Percentiles rank a stretch among this genome's conserved stretches.
These are phyloP conservation scores for Corchorus olitorius DNA, from an alignment of 345 rosid species.

Conservation along the genomic window DNA sequence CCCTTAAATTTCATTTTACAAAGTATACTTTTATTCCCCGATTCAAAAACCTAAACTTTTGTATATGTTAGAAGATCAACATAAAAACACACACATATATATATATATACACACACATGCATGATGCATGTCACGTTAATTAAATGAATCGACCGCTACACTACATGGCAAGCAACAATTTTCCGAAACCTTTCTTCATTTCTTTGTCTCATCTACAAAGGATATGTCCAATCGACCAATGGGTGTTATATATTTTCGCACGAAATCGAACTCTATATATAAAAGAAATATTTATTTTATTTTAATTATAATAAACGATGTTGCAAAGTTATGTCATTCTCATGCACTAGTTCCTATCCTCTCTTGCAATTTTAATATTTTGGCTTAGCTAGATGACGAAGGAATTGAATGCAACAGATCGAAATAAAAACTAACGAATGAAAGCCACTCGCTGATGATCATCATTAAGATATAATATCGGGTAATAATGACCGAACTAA, in stretches of 20 bases:
- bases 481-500: neutral
- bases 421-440: neutral
- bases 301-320: neutral
- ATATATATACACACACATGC: too few relatives aligned
- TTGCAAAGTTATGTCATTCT: slow-evolving; percentile 1
- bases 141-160: neutral
- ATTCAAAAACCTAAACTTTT: neutral
- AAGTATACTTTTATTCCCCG: neutral
- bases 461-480: neutral
- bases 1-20: neutral
- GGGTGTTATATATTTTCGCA: neutral
- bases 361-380: neutral
- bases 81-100: neutral
- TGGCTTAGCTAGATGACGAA: neutral
- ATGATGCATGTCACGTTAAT: slow-evolving; percentile 10
- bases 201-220: neutral
- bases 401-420: neutral
- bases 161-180: slow-evolving; percentile 21
- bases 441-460: slow-evolving; percentile 6
- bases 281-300: neutral
- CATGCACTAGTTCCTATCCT: slow-evolving; percentile 1
- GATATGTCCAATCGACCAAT: slow-evolving; percentile 14
- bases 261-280: neutral
- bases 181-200: neutral
- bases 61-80: neutral